Conservation (phyloP, 768 basidiomycete genomes). For the Tricholoma sp. region DNA sequence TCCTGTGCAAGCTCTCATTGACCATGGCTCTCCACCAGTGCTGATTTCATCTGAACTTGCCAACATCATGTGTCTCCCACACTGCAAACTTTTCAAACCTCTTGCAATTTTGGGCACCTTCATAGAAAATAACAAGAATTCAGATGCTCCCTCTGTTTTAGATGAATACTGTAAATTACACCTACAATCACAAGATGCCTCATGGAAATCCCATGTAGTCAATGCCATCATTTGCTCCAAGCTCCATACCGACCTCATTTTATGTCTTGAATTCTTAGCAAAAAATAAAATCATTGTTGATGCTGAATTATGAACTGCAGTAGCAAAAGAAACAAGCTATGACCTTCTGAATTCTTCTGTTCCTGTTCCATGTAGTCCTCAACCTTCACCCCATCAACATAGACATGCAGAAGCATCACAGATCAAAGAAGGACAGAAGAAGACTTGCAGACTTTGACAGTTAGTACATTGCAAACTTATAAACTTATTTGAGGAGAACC, state of each 20-base stretch:
- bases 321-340: background rate
- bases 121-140: background rate
- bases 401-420: no score
- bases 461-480: background rate
- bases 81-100: background rate
- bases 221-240: background rate
- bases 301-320: background rate
- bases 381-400: background rate
- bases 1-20: background rate
- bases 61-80: background rate
- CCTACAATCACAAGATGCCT: background rate
- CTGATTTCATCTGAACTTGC: background rate
- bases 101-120: background rate
- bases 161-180: background rate
- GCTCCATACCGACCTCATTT: background rate
- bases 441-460: background rate
- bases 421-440: background rate
- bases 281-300: conserved; percentile 1
- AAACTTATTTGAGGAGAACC: background rate
- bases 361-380: background rate
- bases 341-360: background rate
- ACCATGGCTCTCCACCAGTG: background rate
- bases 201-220: background rate
- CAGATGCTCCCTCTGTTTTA: background rate
- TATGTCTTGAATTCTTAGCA: background rate